phyloP scores from a whole-genome alignment of 108 stramenopile genomes.

The Skeletonema potamos region DNA sequence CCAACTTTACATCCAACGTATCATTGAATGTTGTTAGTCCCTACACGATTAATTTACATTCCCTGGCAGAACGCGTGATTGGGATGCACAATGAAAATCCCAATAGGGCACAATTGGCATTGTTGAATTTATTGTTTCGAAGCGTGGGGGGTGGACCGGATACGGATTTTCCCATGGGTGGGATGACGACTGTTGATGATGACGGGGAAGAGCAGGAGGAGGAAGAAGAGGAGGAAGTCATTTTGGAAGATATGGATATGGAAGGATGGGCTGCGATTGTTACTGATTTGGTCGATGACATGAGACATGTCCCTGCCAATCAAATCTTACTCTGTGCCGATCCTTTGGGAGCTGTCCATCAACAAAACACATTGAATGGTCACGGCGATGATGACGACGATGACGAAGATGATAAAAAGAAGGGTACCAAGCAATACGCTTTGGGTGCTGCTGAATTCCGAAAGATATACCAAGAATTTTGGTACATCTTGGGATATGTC shows the following conservation, averaged over 20 bases:
- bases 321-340: conserved; percentile 60
- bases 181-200: neutral
- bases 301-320: conserved; percentile 60
- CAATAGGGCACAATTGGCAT: conserved; percentile 55
- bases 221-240: conserved; percentile 32
- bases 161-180: conserved; percentile 29
- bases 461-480: conserved; percentile 78
- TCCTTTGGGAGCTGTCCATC: conserved; percentile 44
- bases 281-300: conserved; percentile 75
- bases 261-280: conserved; percentile 69
- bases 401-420: conserved; percentile 3
- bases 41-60: conserved; percentile 33
- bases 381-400: neutral
- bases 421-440: conserved; percentile 15
- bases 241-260: conserved; percentile 72
- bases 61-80: conserved; percentile 36
- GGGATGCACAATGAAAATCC: conserved; percentile 47
- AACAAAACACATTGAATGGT: neutral
- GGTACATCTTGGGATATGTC: conserved; percentile 64
- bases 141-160: conserved; percentile 66
- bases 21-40: neutral
- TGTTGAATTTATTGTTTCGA: conserved; percentile 82
- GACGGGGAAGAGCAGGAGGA: conserved; percentile 16
- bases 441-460: conserved; percentile 51
- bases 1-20: neutral